Percentiles rank a stretch among this genome's conserved stretches.
Evolutionary conservation across 441 rosid genomes (phyloP).

Genomic region (Euphorbia celastroides): DNA sequence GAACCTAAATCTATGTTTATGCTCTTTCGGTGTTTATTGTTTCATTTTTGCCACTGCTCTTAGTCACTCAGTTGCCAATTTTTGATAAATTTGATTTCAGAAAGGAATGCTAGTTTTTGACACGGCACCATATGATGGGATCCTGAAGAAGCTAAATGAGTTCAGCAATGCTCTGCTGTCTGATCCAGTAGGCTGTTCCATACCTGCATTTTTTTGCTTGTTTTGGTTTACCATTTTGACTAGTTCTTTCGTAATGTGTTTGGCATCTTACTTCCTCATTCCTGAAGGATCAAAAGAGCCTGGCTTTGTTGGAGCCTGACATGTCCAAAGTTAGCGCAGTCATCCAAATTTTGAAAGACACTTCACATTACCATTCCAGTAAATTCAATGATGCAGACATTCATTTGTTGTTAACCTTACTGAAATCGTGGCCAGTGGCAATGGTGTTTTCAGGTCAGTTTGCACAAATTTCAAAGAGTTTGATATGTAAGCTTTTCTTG

Average conservation of each 20-base stretch:
- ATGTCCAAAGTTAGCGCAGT: slow-evolving; percentile 59
- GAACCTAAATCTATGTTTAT: background rate
- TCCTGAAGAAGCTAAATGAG: slow-evolving; percentile 81
- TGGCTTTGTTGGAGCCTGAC: slow-evolving; percentile 61
- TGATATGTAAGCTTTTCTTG: background rate
- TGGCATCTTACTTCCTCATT: slow-evolving; percentile 17
- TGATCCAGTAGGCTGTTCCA: slow-evolving; percentile 47
- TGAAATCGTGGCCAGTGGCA: slow-evolving; percentile 72
- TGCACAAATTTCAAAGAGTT: slow-evolving; percentile 6
- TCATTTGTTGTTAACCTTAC: slow-evolving; percentile 62
- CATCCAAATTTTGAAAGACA: slow-evolving; percentile 76
- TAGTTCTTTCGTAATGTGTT: background rate
- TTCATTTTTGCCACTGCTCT: slow-evolving; percentile 6
- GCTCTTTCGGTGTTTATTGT: background rate
- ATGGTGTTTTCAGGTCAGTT: slow-evolving; percentile 86
- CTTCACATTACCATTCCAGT: slow-evolving; percentile 84
- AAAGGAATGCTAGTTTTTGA: slow-evolving; percentile 97
- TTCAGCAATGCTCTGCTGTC: slow-evolving; percentile 55
- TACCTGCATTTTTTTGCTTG: background rate
- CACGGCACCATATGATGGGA: slow-evolving; percentile 91
- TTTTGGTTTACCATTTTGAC: slow-evolving; percentile 1
- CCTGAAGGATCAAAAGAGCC: slow-evolving; percentile 57
- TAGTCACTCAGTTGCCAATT: slow-evolving; percentile 11
- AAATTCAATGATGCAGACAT: slow-evolving; percentile 74
- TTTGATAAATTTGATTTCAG: slow-evolving; percentile 44